Base-by-base conservation (phyloP, 768 basidiomycete species). In the Lactarius pseudohatsudake region DNA sequence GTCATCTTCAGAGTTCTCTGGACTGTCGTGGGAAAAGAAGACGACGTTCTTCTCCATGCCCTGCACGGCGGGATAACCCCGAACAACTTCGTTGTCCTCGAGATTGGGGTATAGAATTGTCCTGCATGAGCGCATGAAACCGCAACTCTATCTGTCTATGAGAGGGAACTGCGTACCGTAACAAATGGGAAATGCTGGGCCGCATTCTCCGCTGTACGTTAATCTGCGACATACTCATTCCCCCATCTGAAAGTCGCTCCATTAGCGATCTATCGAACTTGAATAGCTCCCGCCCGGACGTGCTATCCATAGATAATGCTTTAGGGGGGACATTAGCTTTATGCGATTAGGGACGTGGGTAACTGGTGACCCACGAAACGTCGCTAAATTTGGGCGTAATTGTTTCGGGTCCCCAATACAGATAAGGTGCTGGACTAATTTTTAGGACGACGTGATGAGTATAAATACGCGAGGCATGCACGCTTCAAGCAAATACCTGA, bases 351-450 rank as follows among this genome's bases (percentile, higher is more conserved):
- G 47, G 16, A 41, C 11, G 10, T 11, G 34, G 3, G 10, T 34
- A 1, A 34, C 34, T 20, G 20, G 15, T 20, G 13, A 74, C 83
- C 32, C 64, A 90, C 89, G 67, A 66, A 79, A 91, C 20, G 84
- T 89, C 40, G 85, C 84, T 55, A 91, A 66, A 0, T 81, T 90
- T 0, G 88, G 90, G 1, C 91, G 83, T 1, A 93, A 79, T 75
- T 92, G 91, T 2, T 83, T 79, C 7, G 91, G 91, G 68, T 93
- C 91, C 0, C 91, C 91, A n/a, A 92, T 91, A 53, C 87, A 78
- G 64, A 93, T 90, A 26, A 92, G 77, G 45, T 92, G 90, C 65
- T 91, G 81, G 0, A 92, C 81, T 3, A 6, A 20, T 18, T 18
- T 7, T 32, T 10, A 43, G 16, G n/a, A 30, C 38, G 20, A 59